Base-by-base conservation (phyloP, 805 yeast species). In the Jamesozyma spencerorum region DNA sequence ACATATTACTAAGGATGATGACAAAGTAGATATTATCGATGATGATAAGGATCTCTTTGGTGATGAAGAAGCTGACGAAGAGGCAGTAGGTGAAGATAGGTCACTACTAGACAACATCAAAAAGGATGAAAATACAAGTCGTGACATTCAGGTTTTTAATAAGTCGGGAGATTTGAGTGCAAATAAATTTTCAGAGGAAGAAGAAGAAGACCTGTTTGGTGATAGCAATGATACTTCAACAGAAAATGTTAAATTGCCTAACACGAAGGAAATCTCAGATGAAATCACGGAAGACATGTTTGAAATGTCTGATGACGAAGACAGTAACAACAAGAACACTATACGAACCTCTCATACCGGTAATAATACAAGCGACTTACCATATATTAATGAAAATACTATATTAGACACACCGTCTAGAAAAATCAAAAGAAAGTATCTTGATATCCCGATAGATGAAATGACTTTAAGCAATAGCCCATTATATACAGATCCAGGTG, bases 401-500 rank as follows among this genome's bases (percentile, higher is more conserved):
- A 5, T 34, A 12, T 30, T 45, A 8, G 36, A 29, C 1, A 37
- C 39, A 7, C 41, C 41, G 18, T 17, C 17, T 20, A 36, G 31
- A 12, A 42, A 42, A 26, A 24, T 48, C 26, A 57, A 58, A 37
- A 48, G 63, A 29, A 58, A 58, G 35, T 49, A 58, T 39, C 50
- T 73, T 45, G 79, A 77, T 51, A 74, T 76, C 33, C 81, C 82
- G 0, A 64, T 71, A 38, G 75, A 74, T 43, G 76, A 77, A 49
- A 77, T 77, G 71, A 73, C 78, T 8, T 50, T 74, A 11, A 65
- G 70, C 6, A 58, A 67, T 2, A 70, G 77, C 2, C 79, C 79
- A 0, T 60, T 73, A 18, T 82, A 82, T 49, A 74, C 69, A 36
- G 94, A 84, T 55, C 94, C 94, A 0, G 94, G 94, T 34, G 94